Evolutionary conservation across 1,284 basidiomycete genomes (phyloP).

Genomic region (Papiliotrema flavescens): DNA sequence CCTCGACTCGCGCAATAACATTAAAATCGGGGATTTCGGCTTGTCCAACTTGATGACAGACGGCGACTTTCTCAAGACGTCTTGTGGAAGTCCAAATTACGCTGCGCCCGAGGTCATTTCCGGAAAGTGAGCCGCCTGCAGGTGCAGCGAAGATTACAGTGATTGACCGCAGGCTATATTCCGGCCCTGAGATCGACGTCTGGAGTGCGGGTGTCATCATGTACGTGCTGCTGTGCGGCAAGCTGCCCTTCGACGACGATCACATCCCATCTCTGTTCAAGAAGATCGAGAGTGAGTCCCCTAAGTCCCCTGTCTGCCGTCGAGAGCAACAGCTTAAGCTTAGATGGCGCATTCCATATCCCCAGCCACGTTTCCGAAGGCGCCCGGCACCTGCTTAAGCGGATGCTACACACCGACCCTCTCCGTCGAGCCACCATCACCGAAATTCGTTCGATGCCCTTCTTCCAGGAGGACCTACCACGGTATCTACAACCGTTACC

Average conservation of each 20-base stretch:
- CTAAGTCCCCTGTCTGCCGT: background rate
- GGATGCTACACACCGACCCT: slow-evolving; percentile 88
- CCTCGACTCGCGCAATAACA: slow-evolving; percentile 54
- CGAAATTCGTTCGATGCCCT: slow-evolving; percentile 83
- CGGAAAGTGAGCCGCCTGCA: slow-evolving; percentile 57
- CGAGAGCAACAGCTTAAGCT: slow-evolving; percentile 5
- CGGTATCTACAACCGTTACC: slow-evolving; percentile 82
- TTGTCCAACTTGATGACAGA: slow-evolving; percentile 90
- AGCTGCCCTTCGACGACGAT: slow-evolving; percentile 91
- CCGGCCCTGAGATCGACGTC: slow-evolving; percentile 94
- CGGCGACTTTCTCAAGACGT: slow-evolving; percentile 90
- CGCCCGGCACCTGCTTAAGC: slow-evolving; percentile 69
- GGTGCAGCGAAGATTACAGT: background rate
- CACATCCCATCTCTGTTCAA: slow-evolving; percentile 86
- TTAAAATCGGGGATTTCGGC: slow-evolving; percentile 96
- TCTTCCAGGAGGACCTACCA: slow-evolving; percentile 80
- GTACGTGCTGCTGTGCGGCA: slow-evolving; percentile 89
- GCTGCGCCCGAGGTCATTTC: slow-evolving; percentile 93
- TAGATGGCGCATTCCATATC: slow-evolving; percentile 80
- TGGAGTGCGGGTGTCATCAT: slow-evolving; percentile 95
- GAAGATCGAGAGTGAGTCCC: slow-evolving; percentile 75
- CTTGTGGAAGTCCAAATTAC: slow-evolving; percentile 93
- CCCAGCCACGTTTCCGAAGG: slow-evolving; percentile 73
- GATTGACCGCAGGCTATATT: slow-evolving; percentile 60
- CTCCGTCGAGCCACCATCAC: slow-evolving; percentile 87